A percentile compares a stretch with the other conserved stretches of the same genome.
phyloP scores from a whole-genome alignment of 331 rosid species.

The Acacia pycnantha region DNA sequence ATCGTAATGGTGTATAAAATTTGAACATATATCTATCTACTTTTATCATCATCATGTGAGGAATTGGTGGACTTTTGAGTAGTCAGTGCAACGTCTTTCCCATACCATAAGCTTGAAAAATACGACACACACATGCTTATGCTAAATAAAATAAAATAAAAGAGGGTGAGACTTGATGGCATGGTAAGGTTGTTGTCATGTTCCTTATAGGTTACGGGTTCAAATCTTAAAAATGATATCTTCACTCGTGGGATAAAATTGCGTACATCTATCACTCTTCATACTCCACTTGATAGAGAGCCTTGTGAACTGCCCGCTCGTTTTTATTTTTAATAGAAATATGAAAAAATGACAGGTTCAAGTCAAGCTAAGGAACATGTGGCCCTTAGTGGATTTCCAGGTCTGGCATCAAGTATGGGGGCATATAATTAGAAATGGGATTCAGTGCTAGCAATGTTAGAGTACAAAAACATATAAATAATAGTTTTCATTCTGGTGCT shows the following conservation, averaged over 20 bases:
- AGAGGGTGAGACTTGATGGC: too few species aligned
- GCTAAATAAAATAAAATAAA: neutral
- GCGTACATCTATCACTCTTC: too few species aligned
- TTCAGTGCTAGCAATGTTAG: conserved; percentile 39
- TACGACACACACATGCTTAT: conserved; percentile 5
- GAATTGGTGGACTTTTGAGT: conserved; percentile 39
- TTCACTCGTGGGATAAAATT: too few species aligned
- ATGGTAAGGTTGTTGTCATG: too few species aligned
- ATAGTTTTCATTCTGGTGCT: conserved; percentile 34
- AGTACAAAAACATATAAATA: neutral
- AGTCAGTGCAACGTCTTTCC: conserved; percentile 31
- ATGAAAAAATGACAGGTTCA: neutral
- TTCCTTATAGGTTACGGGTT: fast-evolving
- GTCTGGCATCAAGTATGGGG: conserved; percentile 52
- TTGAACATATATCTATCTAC: conserved; percentile 32
- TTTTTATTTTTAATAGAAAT: too few species aligned
- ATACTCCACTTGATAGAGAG: fast-evolving
- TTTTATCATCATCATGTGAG: conserved; percentile 34
- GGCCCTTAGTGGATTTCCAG: conserved; percentile 67
- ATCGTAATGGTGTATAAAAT: conserved; percentile 54
- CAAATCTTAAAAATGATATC: too few species aligned
- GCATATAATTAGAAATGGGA: conserved; percentile 46
- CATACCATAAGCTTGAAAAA: conserved; percentile 7
- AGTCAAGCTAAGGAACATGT: conserved; percentile 35
- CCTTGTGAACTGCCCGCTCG: too few species aligned